These are phyloP conservation scores for Pseudogymnoascus sp. DNA, from an alignment of 2,329 filamentous ascomycete species.

Conservation along the genomic window DNA sequence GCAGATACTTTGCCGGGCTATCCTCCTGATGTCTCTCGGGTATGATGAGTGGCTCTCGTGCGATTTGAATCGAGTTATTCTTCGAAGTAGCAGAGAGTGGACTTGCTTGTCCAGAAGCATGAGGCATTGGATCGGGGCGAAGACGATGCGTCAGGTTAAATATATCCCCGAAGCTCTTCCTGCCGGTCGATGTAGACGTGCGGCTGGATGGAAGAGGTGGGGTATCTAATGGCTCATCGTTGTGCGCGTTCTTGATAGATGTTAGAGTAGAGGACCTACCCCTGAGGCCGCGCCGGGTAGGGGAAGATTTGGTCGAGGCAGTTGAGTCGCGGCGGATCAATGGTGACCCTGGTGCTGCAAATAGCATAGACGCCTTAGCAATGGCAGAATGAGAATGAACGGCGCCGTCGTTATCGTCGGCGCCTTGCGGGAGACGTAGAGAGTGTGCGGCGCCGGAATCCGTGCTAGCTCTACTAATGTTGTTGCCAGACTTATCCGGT, in stretches of 20 bases:
- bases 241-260: constrained; percentile 65
- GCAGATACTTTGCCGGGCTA: constrained; percentile 80
- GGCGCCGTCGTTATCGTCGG: not conserved
- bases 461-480: not conserved
- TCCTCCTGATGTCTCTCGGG: constrained; percentile 81
- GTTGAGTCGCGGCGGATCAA: constrained; percentile 52
- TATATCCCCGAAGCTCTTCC: constrained; percentile 87
- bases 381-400: constrained; percentile 16
- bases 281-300: constrained; percentile 53
- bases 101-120: constrained; percentile 62
- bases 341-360: constrained; percentile 33
- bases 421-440: not conserved
- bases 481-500: not conserved
- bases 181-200: constrained; percentile 79
- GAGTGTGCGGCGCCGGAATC: not conserved
- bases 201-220: constrained; percentile 47
- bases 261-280: constrained; percentile 85
- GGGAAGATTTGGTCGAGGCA: constrained; percentile 55
- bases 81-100: constrained; percentile 66
- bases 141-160: constrained; percentile 68
- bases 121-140: constrained; percentile 71
- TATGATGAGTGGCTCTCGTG: constrained; percentile 60
- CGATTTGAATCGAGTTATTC: constrained; percentile 72
- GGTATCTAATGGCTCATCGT: constrained; percentile 60
- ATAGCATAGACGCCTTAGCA: constrained; percentile 18